Base-by-base conservation (phyloP, 2,329 filamentous ascomycete genomes). In the Claviceps humidiphila region DNA sequence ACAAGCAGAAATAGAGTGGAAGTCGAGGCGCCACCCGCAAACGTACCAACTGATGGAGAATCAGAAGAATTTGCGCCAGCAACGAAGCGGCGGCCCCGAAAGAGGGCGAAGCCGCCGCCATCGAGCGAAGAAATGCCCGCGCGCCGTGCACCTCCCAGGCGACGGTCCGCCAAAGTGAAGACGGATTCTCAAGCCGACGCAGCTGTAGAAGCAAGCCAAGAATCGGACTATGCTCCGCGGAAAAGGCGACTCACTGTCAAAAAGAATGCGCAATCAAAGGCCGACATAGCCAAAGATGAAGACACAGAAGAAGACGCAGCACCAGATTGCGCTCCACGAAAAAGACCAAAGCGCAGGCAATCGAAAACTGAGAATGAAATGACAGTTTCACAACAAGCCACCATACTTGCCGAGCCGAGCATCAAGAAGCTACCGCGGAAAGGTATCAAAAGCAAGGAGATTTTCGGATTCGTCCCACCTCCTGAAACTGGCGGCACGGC, bases 371-470 rank as follows among this genome's bases (percentile, higher is more conserved):
- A 46, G 11, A 5, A 20, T 14, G 45, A 48, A 5, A 16, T 17
- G 2, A n/a, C 39, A 16, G 22, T 2, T 14, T 22, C 34, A 26
- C 34, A 47, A 20, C 20, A 40, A 43, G 4, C 34, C 4, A n/a
- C 39, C 22, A 44, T n/a, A 34, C 50, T 9, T n/a, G 43, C 47
- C 20, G 63, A 62, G 2, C 71, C 70, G 11, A 66, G 66, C 8
- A 64, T 75, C 17, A 64, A 66, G 1, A 68, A 61, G 43, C 62
- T 75, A 53, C 60, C 65, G 24, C 67, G 68, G 22, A 73, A 68
- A 57, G 69, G 70, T 43, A 61, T 75, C 45, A 73, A 67, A 54
- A 74, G 73, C 58, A 71, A 63, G 55, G 73, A 75, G 52, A 66
- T 75, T n/a, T 64, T 75, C 49, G 73, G 73, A 3, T 71, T 69